A percentile compares a stretch with the other conserved stretches of the same genome.
phyloP scores from a whole-genome alignment of 176 grass and related monocot species.

The Eremochloa ophiuroides region DNA sequence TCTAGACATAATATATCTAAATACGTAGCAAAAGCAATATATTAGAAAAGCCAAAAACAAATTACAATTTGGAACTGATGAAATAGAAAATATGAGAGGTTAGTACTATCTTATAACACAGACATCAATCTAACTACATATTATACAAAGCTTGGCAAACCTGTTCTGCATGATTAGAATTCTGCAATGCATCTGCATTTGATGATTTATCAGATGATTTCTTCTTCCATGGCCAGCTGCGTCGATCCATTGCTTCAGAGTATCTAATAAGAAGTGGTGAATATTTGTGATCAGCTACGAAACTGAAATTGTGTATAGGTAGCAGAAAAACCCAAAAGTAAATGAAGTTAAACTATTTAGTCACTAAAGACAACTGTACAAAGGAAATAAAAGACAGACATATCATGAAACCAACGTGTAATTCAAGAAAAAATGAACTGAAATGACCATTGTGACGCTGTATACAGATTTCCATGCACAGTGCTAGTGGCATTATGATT shows the following conservation, averaged over 20 bases:
- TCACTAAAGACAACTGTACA: background rate
- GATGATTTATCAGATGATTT: slow-evolving; percentile 91
- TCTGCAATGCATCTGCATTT: slow-evolving; percentile 32
- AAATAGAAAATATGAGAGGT: background rate
- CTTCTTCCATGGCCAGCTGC: slow-evolving; percentile 99
- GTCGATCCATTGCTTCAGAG: slow-evolving; percentile 62
- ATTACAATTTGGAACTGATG: background rate
- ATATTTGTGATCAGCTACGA: background rate
- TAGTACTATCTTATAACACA: background rate
- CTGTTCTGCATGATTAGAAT: slow-evolving; percentile 63
- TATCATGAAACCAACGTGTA: background rate
- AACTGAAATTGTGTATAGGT: background rate
- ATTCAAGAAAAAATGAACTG: background rate
- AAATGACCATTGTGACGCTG: background rate
- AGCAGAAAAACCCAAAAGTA: background rate
- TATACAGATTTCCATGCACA: background rate
- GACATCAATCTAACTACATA: background rate
- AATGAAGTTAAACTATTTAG: background rate
- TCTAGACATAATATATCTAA: background rate
- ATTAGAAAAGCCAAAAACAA: background rate
- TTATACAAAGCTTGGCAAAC: slow-evolving; percentile 36
- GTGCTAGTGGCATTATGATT: background rate
- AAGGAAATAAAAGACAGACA: background rate
- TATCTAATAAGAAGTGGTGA: slow-evolving; percentile 31
- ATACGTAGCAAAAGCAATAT: too few species aligned